Evolutionary conservation across 768 basidiomycete species (phyloP), one percentile per base, ranked within the genome.

Genomic region (Tulasnella sp.): DNA sequence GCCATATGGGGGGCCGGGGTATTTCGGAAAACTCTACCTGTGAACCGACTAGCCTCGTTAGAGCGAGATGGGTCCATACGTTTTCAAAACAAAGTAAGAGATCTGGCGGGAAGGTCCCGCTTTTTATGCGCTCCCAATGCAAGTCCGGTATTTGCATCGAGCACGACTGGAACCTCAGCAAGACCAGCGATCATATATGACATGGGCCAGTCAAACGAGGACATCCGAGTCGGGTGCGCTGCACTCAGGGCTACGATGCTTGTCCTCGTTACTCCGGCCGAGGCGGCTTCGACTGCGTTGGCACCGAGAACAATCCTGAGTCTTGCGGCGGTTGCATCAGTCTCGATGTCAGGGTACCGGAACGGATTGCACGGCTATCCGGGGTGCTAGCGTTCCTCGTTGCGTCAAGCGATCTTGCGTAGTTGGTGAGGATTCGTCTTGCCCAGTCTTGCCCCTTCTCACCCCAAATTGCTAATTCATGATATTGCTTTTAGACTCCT

Each of bases 331-430:
- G 77, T 13, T 77, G 77, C 44, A 11, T 77, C 16, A 40, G n/a
- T 5, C 29, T 70, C n/a, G 79, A 76, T 0, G 72, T 37, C 55
- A 70, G 16, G 78, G 70, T 44, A 32, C 20, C 16, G 87, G 87
- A 2, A 80, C 85, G 51, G 87, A 87, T 81, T 88, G 87, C 81
- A 86, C 86, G 75, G 81, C 83, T 9, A 86, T 87, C 79, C 83
- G 85, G n/a, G 82, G 86, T 72, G 86, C 86, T 32, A 83, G 84
- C 73, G 78, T 82, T 9, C 85, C 87, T 29, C 79, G 82, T 9
- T 87, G 87, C 82, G 77, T 79, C 3, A 79, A 79, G 9, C 84
- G 86, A 16, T 55, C 80, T 39, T 88, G 87, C 79, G 61, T 67
- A 7, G 26, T 67, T 15, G 61, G 61, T 35, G 61, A 67, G 26